Conservation (phyloP, 768 basidiomycete genomes). For the Boletus subparvulus region DNA sequence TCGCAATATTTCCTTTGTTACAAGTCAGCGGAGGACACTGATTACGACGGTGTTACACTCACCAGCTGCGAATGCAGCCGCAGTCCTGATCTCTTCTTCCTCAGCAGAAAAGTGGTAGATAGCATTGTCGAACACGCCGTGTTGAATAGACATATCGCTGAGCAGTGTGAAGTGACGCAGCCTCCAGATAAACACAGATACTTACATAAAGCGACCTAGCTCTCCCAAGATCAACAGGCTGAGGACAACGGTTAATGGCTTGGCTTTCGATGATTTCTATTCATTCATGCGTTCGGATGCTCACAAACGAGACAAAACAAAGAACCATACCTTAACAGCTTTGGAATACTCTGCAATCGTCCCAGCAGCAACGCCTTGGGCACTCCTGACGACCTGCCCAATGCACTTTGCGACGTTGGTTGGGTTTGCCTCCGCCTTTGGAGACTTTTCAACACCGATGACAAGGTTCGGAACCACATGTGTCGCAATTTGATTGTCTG, state of each 20-base stretch:
- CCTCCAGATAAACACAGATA: background rate
- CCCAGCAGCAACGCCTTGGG: constrained; percentile 71
- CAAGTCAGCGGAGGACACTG: background rate
- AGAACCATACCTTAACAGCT: constrained; percentile 60
- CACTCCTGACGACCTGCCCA: constrained; percentile 74
- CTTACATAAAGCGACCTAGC: constrained; percentile 85
- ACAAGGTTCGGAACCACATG: constrained; percentile 80
- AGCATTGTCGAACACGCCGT: constrained; percentile 72
- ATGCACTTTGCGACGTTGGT: constrained; percentile 83
- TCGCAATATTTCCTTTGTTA: constrained; percentile 85
- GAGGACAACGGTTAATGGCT: constrained; percentile 68
- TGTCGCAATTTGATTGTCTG: constrained; percentile 79
- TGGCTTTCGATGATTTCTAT: constrained; percentile 58
- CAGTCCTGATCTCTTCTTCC: constrained; percentile 83
- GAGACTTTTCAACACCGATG: constrained; percentile 60
- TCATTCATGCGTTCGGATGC: constrained; percentile 1
- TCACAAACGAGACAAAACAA: background rate
- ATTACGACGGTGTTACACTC: constrained; percentile 17
- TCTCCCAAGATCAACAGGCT: constrained; percentile 90
- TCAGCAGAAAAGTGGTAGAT: constrained; percentile 75
- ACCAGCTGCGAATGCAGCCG: constrained; percentile 95
- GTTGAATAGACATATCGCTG: constrained; percentile 85
- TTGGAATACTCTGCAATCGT: constrained; percentile 86
- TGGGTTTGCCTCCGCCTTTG: constrained; percentile 52
- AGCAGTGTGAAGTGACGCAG: constrained; percentile 2